phyloP scores from a whole-genome alignment of 352 stramenopile species.

The Phytophthora vignae region DNA sequence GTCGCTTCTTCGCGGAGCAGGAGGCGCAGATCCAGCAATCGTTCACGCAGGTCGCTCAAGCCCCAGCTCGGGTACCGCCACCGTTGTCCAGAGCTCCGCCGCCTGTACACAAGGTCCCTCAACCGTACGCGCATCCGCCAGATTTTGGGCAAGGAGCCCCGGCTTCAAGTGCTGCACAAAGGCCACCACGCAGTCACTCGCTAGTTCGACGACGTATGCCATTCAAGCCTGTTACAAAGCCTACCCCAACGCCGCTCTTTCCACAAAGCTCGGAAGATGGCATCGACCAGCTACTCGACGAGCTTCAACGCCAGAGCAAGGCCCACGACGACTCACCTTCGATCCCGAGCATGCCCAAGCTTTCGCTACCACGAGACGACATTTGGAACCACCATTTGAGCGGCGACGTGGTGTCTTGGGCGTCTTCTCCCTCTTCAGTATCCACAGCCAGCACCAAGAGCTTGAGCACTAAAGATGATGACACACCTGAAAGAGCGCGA shows the following conservation, averaged over 20 bases:
- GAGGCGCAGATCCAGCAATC: slow-evolving; percentile 62
- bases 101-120: slow-evolving; percentile 16
- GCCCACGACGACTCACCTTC: slow-evolving; percentile 3
- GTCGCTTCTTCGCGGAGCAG: slow-evolving; percentile 72
- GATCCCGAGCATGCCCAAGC: background rate
- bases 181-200: slow-evolving; percentile 21
- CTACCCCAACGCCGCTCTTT: background rate
- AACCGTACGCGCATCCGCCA: background rate
- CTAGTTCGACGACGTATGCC: slow-evolving; percentile 35
- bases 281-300: slow-evolving; percentile 18
- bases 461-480: slow-evolving; percentile 16
- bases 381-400: slow-evolving; percentile 12
- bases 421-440: slow-evolving; percentile 10
- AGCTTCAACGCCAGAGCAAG: slow-evolving; percentile 9
- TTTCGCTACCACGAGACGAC: background rate
- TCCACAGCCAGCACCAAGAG: slow-evolving; percentile 15
- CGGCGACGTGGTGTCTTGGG: slow-evolving; percentile 20
- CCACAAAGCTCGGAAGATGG: slow-evolving; percentile 6
- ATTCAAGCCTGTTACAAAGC: slow-evolving; percentile 11
- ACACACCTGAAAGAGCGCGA: slow-evolving; percentile 15
- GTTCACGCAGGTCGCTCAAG: slow-evolving; percentile 31
- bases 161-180: background rate
- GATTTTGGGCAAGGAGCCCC: background rate
- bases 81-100: slow-evolving; percentile 2
- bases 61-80: background rate